These are phyloP conservation scores for Xylariales sp. DNA, from an alignment of 2,329 filamentous ascomycete species.

Conservation along the genomic window DNA sequence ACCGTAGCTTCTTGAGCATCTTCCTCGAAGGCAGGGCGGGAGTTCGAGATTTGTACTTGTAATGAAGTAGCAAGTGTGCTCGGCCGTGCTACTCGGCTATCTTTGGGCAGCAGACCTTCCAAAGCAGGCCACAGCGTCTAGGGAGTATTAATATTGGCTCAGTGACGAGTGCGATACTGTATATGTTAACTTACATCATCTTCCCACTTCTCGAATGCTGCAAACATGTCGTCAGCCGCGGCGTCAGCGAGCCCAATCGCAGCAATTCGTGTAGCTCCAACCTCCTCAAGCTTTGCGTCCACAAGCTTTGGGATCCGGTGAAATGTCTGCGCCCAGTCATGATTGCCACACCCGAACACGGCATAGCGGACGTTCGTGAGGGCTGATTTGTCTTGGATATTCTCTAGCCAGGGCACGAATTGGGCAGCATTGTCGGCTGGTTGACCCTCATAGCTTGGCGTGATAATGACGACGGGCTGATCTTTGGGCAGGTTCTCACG, in stretches of 20 bases:
- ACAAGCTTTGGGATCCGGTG: slow-evolving; percentile 52
- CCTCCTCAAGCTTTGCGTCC: slow-evolving; percentile 38
- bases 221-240: slow-evolving; percentile 51
- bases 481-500: slow-evolving; percentile 41
- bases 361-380: slow-evolving; percentile 44
- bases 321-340: slow-evolving; percentile 46
- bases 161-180: background rate
- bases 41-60: background rate
- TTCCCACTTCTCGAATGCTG: slow-evolving; percentile 55
- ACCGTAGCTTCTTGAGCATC: slow-evolving; percentile 61
- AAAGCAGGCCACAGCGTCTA: slow-evolving; percentile 1
- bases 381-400: slow-evolving; percentile 27
- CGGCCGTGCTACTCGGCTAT: slow-evolving; percentile 25
- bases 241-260: slow-evolving; percentile 46
- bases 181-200: slow-evolving; percentile 29
- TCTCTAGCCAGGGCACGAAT: slow-evolving; percentile 51
- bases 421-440: slow-evolving; percentile 52
- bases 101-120: no score
- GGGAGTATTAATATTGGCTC: background rate
- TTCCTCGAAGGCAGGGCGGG: slow-evolving; percentile 49
- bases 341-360: slow-evolving; percentile 50
- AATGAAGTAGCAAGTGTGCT: slow-evolving; percentile 19
- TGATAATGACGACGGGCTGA: slow-evolving; percentile 48
- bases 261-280: slow-evolving; percentile 43
- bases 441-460: slow-evolving; percentile 53